Conservation (phyloP, 305 asterid genomes). For the Fraxinus sp. region DNA sequence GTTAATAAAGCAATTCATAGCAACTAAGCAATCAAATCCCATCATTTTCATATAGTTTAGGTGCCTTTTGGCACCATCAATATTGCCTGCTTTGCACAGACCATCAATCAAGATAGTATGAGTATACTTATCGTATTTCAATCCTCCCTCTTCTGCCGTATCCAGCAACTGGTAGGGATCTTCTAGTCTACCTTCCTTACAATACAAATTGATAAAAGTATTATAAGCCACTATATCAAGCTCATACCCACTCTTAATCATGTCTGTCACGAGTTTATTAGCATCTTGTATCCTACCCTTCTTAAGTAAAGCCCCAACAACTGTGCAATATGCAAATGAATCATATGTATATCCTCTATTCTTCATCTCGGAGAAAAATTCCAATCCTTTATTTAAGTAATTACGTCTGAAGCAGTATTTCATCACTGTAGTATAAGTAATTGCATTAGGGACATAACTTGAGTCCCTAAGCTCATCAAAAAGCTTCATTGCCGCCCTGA, state of each 20-base stretch:
- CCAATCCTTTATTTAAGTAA: constrained; percentile 57
- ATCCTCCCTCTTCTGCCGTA: constrained; percentile 56
- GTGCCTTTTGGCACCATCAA: constrained; percentile 56
- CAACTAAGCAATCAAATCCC: constrained; percentile 64
- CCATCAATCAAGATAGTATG: constrained; percentile 74
- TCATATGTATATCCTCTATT: constrained; percentile 71
- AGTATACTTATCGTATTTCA: constrained; percentile 62
- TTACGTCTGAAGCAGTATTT: constrained; percentile 60
- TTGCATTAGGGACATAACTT: constrained; percentile 64
- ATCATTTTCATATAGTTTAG: constrained; percentile 47
- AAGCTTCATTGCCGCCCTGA: constrained; percentile 51
- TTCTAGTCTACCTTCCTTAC: constrained; percentile 64
- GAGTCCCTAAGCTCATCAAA: constrained; percentile 57
- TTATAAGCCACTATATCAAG: constrained; percentile 74
- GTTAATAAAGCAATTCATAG: constrained; percentile 66
- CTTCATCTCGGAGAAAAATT: constrained; percentile 74
- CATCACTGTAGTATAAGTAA: constrained; percentile 79
- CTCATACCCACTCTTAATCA: constrained; percentile 72
- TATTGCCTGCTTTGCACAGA: constrained; percentile 69
- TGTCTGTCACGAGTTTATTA: constrained; percentile 47
- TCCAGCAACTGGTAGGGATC: constrained; percentile 49
- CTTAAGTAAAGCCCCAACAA: constrained; percentile 63
- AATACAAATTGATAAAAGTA: constrained; percentile 61
- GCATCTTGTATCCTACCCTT: constrained; percentile 50
- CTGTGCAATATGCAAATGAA: constrained; percentile 72